Percentiles rank a stretch among this genome's conserved stretches.
phyloP scores from a whole-genome alignment of 495 filamentous ascomycete species.

The Hyphodiscus hymeniophilus region DNA sequence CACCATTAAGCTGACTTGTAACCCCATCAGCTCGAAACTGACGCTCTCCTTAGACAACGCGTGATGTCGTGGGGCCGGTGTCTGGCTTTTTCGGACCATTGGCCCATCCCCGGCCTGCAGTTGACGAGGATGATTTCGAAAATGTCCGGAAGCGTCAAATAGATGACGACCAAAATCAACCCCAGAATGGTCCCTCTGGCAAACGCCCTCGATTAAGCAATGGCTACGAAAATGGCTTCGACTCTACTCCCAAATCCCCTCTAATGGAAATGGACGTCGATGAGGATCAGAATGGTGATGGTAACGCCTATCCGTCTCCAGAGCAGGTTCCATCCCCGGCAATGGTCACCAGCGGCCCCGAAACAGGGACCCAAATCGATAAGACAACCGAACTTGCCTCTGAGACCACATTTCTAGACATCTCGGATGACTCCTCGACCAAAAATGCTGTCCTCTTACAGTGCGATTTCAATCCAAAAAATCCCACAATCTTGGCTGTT shows the following conservation, averaged over 20 bases:
- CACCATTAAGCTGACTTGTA: slow-evolving; percentile 1
- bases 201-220: slow-evolving; percentile 50
- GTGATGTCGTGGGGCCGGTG: slow-evolving; percentile 6
- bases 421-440: slow-evolving; percentile 46
- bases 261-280: slow-evolving; percentile 46
- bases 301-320: slow-evolving; percentile 48
- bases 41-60: slow-evolving; percentile 5
- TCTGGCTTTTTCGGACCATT: slow-evolving; percentile 21
- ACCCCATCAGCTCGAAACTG: slow-evolving; percentile 3
- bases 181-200: slow-evolving; percentile 41
- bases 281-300: slow-evolving; percentile 35
- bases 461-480: slow-evolving; percentile 67
- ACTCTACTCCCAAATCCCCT: slow-evolving; percentile 38
- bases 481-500: slow-evolving; percentile 65
- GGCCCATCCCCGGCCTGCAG: slow-evolving; percentile 7
- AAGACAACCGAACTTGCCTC: slow-evolving; percentile 52
- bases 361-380: slow-evolving; percentile 67
- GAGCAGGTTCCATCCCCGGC: slow-evolving; percentile 48
- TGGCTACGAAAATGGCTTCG: slow-evolving; percentile 53
- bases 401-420: slow-evolving; percentile 55
- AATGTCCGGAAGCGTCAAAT: slow-evolving; percentile 41
- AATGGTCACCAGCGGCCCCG: slow-evolving; percentile 52
- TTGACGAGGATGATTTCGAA: slow-evolving; percentile 34
- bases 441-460: slow-evolving; percentile 47
- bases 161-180: slow-evolving; percentile 35